Base-by-base conservation (phyloP, 495 filamentous ascomycete genomes). In the Hypoxylon fuscum region DNA sequence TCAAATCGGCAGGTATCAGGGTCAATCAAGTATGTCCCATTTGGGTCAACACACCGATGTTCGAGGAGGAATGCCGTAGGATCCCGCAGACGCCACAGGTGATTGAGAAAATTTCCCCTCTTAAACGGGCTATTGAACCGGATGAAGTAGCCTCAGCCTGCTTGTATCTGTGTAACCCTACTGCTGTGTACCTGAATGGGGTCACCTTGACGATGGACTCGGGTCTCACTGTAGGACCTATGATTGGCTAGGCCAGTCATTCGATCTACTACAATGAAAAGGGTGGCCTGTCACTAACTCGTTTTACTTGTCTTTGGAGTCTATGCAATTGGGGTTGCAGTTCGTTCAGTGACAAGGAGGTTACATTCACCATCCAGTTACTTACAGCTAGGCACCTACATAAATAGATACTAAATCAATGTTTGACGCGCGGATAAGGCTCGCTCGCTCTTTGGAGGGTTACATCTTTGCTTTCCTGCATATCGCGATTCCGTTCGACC, bases 21-120 rank as follows among this genome's bases (percentile, higher is more conserved):
- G 23, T 42, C 7, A 71, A 73, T 22, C 59, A 66, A 29, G 55
- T 73, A 15, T 68, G 55, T n/a, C 66, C 71, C 0, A 66, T 70
- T 0, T 81, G 77, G 69, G 71, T 79, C 4, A 47, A 68, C 6
- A 80, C 78, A 0, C 75, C 76, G 3, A 75, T 83, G 64, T 71
- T 76, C 5, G 72, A 74, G 15, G 65, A 68, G 23, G 65, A 68
- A 22, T 56, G 47, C 22, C n/a, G 37, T 9, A 58, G 59, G 41
- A 23, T 52, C 10, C 59, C 59, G 2, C 35, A 64, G 35, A 46
- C 35, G 17, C 48, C 38, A 1, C 31, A 46, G 41, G 10, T 64
- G 0, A 29, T 64, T 17, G 49, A 63, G 31, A 32, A 27, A 12
- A 10, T 64, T 2, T 20, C 55, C 11, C 5, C 65, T 35, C 12